Percentiles rank a stretch among this genome's conserved stretches.
These are phyloP conservation scores for Solanum bulbocastanum DNA, from an alignment of 257 asterid genomes.

Conservation along the genomic window DNA sequence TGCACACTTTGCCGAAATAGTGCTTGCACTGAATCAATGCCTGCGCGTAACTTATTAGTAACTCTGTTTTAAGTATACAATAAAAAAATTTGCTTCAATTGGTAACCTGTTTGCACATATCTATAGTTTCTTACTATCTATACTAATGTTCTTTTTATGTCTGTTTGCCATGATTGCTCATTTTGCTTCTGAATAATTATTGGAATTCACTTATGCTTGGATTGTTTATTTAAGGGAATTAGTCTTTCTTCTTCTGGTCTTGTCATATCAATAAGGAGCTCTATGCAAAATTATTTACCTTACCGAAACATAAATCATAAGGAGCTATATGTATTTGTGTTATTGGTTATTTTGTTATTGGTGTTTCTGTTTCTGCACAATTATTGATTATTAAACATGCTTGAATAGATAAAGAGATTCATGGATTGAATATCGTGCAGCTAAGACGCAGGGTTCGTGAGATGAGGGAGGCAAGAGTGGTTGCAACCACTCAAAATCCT, in stretches of 20 bases:
- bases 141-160: neutral
- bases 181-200: neutral
- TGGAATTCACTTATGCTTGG: neutral
- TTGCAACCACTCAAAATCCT: constrained; percentile 43
- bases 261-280: neutral
- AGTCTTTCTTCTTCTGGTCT: neutral
- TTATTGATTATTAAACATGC: neutral
- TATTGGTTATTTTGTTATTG: neutral
- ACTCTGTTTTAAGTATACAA: neutral
- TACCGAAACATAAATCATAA: neutral
- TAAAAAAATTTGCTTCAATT: neutral
- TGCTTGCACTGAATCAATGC: neutral
- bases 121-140: neutral
- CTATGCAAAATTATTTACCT: too few species aligned
- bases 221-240: neutral
- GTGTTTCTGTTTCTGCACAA: neutral
- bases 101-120: neutral
- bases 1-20: neutral
- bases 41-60: neutral
- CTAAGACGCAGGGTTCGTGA: constrained; percentile 88
- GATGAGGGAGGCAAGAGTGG: constrained; percentile 89
- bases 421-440: constrained; percentile 30
- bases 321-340: neutral
- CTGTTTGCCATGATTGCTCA: neutral
- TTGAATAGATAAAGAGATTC: neutral